Evolutionary conservation across 2,329 filamentous ascomycete species (phyloP), one percentile per base, ranked within the genome.

Genomic region (Sporothrix brasiliensis): DNA sequence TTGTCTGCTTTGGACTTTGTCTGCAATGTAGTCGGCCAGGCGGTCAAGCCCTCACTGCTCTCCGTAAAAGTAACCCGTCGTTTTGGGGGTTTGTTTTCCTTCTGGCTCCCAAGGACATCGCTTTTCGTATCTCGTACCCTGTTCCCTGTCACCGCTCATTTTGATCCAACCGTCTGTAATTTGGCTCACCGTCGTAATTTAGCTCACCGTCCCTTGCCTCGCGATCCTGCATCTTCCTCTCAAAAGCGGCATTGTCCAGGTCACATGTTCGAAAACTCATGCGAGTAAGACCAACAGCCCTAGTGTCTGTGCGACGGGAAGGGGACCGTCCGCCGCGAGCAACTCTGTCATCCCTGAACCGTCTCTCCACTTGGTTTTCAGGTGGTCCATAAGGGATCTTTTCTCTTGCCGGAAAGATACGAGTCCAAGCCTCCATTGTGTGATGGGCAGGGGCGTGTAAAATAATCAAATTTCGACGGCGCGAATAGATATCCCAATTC

Each of bases 121-220:
- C 67, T 34, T 52, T 19, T 58, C 47, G 24, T 65, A 7, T 47
- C 54, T 67, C 5, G 24, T 49, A 50, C 72, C 72, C 71, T 73
- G 72, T 70, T 73, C 72, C 72, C 69, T 73, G 72, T 73, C 71
- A 73, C 73, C 73, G 73, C 71, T 68, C 53, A 34, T 71, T 72
- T 63, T 63, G 39, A 63, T 6, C 39, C n/a, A 27, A 14, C 34
- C 39, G 21, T 27, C 6, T 19, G 39, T 19, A 24, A 47, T 47
- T 16, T 63, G 44, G 58, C 58, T 61, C 14, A 34, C 34, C 34
- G 34, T 44, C 39, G 4, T 24, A 24, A 24, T 24, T 47, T 47
- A 1, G 47, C 41, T 44, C 14, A 34, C 34, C 34, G 34, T 44
- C 39, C 14, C 30, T 56, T 52, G 27, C 52, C 24, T 39, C 19